phyloP scores from a whole-genome alignment of 768 basidiomycete species.

The Trametes sanguinea region DNA sequence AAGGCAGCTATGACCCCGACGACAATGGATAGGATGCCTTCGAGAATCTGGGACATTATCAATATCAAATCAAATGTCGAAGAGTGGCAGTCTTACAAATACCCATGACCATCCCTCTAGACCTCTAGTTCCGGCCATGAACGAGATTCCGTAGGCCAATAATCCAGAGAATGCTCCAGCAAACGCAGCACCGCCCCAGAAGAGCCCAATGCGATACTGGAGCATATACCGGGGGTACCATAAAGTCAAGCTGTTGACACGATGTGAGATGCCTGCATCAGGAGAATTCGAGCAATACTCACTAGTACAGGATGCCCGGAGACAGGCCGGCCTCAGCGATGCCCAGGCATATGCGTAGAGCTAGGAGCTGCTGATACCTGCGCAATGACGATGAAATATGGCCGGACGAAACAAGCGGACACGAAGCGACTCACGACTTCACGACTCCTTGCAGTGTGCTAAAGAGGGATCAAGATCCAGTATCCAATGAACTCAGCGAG shows the following conservation, averaged over 20 bases:
- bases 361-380: slow-evolving; percentile 6
- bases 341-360: slow-evolving; percentile 42
- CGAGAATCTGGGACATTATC: slow-evolving; percentile 48
- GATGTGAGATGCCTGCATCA: neutral
- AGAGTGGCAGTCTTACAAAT: slow-evolving; percentile 20
- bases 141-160: slow-evolving; percentile 36
- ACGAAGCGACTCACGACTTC: slow-evolving; percentile 45
- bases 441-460: slow-evolving; percentile 68
- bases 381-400: neutral
- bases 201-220: slow-evolving; percentile 28
- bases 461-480: neutral
- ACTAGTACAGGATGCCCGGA: slow-evolving; percentile 76
- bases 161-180: slow-evolving; percentile 32
- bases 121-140: slow-evolving; percentile 32
- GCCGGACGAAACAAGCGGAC: neutral
- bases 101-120: slow-evolving; percentile 35
- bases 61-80: neutral
- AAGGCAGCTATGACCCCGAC: slow-evolving; percentile 46
- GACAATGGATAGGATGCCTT: slow-evolving; percentile 59
- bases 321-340: slow-evolving; percentile 70
- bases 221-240: slow-evolving; percentile 30
- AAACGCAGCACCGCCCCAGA: slow-evolving; percentile 28
- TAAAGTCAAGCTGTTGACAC: slow-evolving; percentile 22
- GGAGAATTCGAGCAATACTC: slow-evolving; percentile 22
- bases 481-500: neutral